phyloP scores from a whole-genome alignment of 345 rosid genomes.

The Euclidium syriacum region DNA sequence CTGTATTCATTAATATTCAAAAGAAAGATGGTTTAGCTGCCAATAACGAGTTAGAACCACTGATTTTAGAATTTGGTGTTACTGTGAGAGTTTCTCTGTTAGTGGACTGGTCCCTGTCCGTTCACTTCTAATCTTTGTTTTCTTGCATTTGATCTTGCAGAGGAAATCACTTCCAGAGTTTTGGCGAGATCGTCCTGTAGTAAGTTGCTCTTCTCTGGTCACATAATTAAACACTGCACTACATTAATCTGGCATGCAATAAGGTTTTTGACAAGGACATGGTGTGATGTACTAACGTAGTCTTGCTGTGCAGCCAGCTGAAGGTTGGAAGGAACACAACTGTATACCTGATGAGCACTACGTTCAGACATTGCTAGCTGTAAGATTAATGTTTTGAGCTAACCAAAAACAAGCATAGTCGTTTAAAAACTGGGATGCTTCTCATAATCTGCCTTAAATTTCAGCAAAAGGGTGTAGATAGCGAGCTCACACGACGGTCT shows the following conservation, averaged over 20 bases:
- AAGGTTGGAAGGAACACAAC: slow-evolving; percentile 80
- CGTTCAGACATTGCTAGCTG: slow-evolving; percentile 87
- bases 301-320: slow-evolving; percentile 57
- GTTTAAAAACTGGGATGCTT: neutral
- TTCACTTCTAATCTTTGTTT: neutral
- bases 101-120: neutral
- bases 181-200: slow-evolving; percentile 82
- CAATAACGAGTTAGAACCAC: neutral
- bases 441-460: slow-evolving; percentile 13
- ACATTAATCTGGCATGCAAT: neutral
- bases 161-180: slow-evolving; percentile 85
- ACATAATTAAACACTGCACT: neutral
- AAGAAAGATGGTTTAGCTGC: neutral
- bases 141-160: slow-evolving; percentile 40
- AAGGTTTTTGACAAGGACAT: neutral
- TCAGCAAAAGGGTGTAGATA: slow-evolving; percentile 80
- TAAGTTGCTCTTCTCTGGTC: slow-evolving; percentile 40
- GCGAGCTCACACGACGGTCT: slow-evolving; percentile 73
- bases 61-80: neutral
- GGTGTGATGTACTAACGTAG: slow-evolving; percentile 6
- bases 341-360: slow-evolving; percentile 98
- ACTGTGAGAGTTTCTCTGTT: slow-evolving; percentile 1
- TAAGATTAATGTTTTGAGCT: slow-evolving; percentile 39
- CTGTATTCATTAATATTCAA: neutral
- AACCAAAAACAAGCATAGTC: neutral